Conservation (phyloP, 2,329 filamentous ascomycete species). For the Cercospora brassicicola region DNA sequence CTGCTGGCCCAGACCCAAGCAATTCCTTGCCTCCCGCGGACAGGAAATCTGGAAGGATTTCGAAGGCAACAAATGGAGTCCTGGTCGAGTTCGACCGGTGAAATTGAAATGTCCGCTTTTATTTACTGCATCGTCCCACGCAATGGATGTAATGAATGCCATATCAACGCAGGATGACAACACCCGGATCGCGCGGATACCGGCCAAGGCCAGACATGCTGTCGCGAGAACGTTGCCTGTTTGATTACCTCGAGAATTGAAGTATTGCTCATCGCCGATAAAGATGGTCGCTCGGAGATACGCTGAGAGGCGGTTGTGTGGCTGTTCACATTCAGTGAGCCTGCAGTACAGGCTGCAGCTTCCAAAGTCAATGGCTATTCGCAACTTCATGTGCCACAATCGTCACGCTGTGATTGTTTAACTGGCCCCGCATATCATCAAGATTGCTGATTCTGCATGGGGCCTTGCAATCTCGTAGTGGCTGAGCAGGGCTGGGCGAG, state of each 20-base stretch:
- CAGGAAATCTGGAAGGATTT: background rate
- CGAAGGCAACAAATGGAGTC: background rate
- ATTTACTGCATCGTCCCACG: background rate
- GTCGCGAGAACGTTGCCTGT: background rate
- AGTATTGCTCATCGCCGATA: background rate
- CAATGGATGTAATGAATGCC: background rate
- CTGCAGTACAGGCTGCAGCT: background rate
- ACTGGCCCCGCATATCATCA: background rate
- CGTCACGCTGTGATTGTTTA: background rate
- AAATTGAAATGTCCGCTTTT: background rate
- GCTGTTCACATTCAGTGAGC: background rate
- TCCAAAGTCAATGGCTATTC: background rate
- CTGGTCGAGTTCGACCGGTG: background rate
- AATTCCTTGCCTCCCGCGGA: background rate
- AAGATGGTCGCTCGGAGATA: background rate
- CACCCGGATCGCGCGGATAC: background rate
- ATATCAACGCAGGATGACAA: background rate
- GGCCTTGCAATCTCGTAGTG: background rate
- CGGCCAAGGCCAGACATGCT: background rate
- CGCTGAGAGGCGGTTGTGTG: background rate
- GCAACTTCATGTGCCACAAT: background rate
- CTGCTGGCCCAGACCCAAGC: background rate
- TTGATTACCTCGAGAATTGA: background rate
- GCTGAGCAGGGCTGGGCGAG: background rate
- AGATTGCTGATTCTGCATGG: background rate